These are phyloP conservation scores for Colletotrichum navitas DNA, from an alignment of 2,329 filamentous ascomycete species.

Conservation along the genomic window DNA sequence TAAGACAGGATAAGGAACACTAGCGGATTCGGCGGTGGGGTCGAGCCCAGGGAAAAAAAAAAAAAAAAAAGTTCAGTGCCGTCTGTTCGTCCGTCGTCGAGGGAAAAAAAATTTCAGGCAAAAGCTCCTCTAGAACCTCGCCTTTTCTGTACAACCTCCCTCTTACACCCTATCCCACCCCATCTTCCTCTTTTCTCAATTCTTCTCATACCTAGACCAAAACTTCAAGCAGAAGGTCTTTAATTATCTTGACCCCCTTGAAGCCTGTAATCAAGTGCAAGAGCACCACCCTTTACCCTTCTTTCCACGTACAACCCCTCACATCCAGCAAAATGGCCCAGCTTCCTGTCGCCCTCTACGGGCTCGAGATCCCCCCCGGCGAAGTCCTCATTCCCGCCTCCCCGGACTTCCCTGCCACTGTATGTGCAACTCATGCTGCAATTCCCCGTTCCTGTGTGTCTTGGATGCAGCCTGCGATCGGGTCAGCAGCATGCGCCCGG, in stretches of 20 bases:
- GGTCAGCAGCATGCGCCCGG: conserved; percentile 21
- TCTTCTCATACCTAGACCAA: conserved; percentile 2
- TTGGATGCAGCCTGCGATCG: neutral
- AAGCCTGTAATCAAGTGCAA: conserved; percentile 26
- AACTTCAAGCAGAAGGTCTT: conserved; percentile 22
- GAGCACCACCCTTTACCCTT: conserved; percentile 18
- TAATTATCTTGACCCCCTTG: conserved; percentile 42
- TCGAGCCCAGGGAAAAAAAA: conserved; percentile 26
- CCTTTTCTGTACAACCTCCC: conserved; percentile 32
- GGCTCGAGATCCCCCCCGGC: conserved; percentile 89
- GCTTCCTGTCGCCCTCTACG: conserved; percentile 83
- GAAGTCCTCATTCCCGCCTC: conserved; percentile 85
- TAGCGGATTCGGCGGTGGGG: conserved; percentile 40
- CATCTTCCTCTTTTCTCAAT: conserved; percentile 33
- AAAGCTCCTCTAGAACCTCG: conserved; percentile 36
- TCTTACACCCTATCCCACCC: conserved; percentile 35
- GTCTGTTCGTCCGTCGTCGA: conserved; percentile 31
- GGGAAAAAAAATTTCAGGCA: conserved; percentile 44
- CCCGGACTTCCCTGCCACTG: conserved; percentile 84
- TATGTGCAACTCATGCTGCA: conserved; percentile 62
- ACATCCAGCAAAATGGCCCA: conserved; percentile 62
- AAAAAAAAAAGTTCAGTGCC: conserved; percentile 37
- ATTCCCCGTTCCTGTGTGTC: neutral
- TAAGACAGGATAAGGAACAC: conserved; percentile 41
- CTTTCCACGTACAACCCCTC: conserved; percentile 10